Base-by-base conservation (phyloP, 2,329 filamentous ascomycete genomes). In the Talaromyces sp. region DNA sequence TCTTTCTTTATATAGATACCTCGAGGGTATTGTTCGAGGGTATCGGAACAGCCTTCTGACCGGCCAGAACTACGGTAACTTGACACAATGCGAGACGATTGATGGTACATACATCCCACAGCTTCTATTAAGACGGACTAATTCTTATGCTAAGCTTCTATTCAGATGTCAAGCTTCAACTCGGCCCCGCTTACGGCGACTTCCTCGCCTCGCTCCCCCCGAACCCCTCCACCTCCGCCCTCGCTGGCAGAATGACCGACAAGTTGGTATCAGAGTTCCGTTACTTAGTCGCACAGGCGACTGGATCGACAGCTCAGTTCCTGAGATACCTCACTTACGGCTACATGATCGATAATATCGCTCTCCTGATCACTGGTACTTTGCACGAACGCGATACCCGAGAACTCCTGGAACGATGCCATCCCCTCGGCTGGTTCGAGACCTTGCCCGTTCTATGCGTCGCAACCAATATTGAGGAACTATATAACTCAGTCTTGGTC, bases 341-440 rank as follows among this genome's bases (percentile, higher is more conserved):
- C 57, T 99, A 99, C 82, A 99, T 99, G 94, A 99, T 99, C 75
- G 94, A 99, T 78, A 99, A 99, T 68, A 91, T 99, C 48, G 94
- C 95, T 35, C 87, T 99, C 36, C 86, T 99, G 68, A 99, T 99
- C 75, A 99, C 94, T 19, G 94, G 94, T 57, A 99, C 94, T 11
- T 84, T 99, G 27, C 94, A 99, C 77, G 95, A 99, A 78, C 86
- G 94, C 71, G 94, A 99, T 73, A 99, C 94, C 3, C 87, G 92
- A 55, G 94, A 99, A 77, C 84, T 99, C 58, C 80, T 99, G 49
- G 94, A 97, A 70, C 83, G 94, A 74, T 99, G 95, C 75, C 95
- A 99, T 67, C 94, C 94, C 6, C 83, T 99, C 7, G 94, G 94
- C 64, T 97, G 92, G 91, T 99, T 99, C 73, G 94, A 99, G 80